Conservation (phyloP, 2,329 filamentous ascomycete genomes). For the Sarocladium brachiariae region DNA sequence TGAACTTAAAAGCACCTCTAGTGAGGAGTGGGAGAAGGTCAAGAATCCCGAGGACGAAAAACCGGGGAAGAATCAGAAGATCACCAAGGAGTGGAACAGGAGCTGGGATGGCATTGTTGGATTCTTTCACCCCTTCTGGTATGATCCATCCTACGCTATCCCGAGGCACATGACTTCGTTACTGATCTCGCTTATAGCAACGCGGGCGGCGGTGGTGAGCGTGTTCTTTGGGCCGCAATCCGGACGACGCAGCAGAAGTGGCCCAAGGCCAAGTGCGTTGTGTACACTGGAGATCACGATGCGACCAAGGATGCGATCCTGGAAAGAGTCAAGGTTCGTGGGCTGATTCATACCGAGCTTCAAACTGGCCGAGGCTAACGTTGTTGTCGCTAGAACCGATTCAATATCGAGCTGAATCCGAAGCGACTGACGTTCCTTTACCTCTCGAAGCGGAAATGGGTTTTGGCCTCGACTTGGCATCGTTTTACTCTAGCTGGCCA, state of each 20-base stretch:
- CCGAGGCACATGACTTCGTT: not conserved
- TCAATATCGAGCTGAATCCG: slow-evolving; percentile 84
- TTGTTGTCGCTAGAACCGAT: slow-evolving; percentile 54
- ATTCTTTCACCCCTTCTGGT: slow-evolving; percentile 99
- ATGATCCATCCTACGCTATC: no score
- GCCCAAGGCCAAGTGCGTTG: slow-evolving; percentile 81
- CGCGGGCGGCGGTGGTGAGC: slow-evolving; percentile 89
- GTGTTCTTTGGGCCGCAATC: slow-evolving; percentile 94
- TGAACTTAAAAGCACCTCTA: slow-evolving; percentile 30
- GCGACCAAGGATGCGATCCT: slow-evolving; percentile 76
- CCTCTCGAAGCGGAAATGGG: slow-evolving; percentile 78
- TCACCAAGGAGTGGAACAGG: slow-evolving; percentile 32
- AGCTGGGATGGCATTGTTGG: slow-evolving; percentile 81
- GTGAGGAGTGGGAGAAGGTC: slow-evolving; percentile 67
- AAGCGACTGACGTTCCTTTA: slow-evolving; percentile 85
- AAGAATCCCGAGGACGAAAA: slow-evolving; percentile 39
- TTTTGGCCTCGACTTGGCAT: slow-evolving; percentile 82
- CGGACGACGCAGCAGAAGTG: slow-evolving; percentile 82
- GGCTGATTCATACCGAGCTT: no score
- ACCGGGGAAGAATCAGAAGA: slow-evolving; percentile 14
- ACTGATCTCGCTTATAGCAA: slow-evolving; percentile 59
- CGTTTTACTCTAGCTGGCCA: slow-evolving; percentile 92
- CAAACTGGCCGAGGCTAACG: no score
- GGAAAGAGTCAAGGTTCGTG: slow-evolving; percentile 63
- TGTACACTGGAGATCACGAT: slow-evolving; percentile 94